These are phyloP conservation scores for Chaetoscypha palmicola DNA, from an alignment of 2,329 filamentous ascomycete species.

Conservation along the genomic window DNA sequence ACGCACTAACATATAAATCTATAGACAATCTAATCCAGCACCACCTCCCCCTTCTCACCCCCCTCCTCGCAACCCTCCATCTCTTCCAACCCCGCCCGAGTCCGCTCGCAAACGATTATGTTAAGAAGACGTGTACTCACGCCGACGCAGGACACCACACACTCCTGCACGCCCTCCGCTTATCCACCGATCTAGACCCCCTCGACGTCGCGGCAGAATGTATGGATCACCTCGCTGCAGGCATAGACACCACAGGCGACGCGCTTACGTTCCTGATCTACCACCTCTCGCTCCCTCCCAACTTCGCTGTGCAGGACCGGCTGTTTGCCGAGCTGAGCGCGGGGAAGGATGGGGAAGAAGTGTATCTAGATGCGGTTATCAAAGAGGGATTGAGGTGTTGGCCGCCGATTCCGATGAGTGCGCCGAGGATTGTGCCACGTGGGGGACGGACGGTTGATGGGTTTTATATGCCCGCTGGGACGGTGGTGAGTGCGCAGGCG, in stretches of 20 bases:
- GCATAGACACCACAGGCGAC: constrained; percentile 66
- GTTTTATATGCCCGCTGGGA: constrained; percentile 44
- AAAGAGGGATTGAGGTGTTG: constrained; percentile 56
- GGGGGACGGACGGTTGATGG: constrained; percentile 50
- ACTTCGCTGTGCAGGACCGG: constrained; percentile 41
- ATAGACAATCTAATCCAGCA: constrained; percentile 38
- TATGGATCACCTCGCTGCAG: constrained; percentile 63
- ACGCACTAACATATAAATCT: no score
- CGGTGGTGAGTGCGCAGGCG: constrained; percentile 54
- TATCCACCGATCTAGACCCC: constrained; percentile 41
- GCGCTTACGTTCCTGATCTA: constrained; percentile 65
- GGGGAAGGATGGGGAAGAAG: constrained; percentile 38
- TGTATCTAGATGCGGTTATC: constrained; percentile 56
- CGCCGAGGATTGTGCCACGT: constrained; percentile 51
- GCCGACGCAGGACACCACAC: constrained; percentile 46
- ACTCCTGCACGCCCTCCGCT: constrained; percentile 52
- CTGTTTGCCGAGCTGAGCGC: constrained; percentile 46
- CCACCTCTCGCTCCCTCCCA: constrained; percentile 57
- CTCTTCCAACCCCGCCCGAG: constrained; percentile 50
- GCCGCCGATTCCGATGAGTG: constrained; percentile 59
- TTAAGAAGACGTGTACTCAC: constrained; percentile 44
- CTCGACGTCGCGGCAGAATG: constrained; percentile 57
- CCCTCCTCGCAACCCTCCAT: constrained; percentile 88
- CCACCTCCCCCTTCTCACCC: constrained; percentile 96
- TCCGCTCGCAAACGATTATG: constrained; percentile 52